Base-by-base conservation (phyloP, 2,329 filamentous ascomycete species). In the Aspergillus tamarii region DNA sequence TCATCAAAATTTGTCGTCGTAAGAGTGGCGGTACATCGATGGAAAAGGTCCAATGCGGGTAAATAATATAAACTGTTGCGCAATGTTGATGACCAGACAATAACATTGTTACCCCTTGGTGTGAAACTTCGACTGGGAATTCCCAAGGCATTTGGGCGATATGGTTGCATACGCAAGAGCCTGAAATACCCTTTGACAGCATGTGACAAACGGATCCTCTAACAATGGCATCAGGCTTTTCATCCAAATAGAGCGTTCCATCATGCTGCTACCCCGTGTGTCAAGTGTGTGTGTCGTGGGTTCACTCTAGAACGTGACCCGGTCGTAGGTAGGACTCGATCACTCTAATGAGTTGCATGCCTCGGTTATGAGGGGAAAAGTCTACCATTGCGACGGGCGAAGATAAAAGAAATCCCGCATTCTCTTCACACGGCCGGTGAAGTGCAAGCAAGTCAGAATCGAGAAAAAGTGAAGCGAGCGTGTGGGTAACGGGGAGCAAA, bases 341-440 rank as follows among this genome's bases (percentile, higher is more conserved):
- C 12, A 32, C 50, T 1, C 30, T 28, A 8, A 50, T 26, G 16
- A 5, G 19, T 36, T 53, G 16, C 34, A 30, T 21, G 41, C 21
- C 58, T 54, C 58, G 58, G 58, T 41, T 60, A 60, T 11, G 21
- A 32, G 11, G 53, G 3, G 36, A 19, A 26, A 32, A n/a, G 16
- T 53, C 30, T 54, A 52, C 36, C 34, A 45, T 32, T 26, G 46
- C 9, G 21, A 32, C 16, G 32, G 57, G 45, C 32, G 56, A 54
- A 32, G 58, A 54, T 54, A 60, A 60, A 53, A 54, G 58, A 59
- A 60, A 60, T 45, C 58, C 36, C 58, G 58, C 58, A 60, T 32
- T 5, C 32, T 30, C 34, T 28, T 53, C 19, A 12, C 28, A 11
- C 32, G 30, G n/a, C 57, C 46, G 48, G 46, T 59, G 34, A 36